Evolutionary conservation across 164 flowering plant genomes (phyloP), one percentile per base, ranked within the genome.

Genomic region (Vitis riparia): DNA sequence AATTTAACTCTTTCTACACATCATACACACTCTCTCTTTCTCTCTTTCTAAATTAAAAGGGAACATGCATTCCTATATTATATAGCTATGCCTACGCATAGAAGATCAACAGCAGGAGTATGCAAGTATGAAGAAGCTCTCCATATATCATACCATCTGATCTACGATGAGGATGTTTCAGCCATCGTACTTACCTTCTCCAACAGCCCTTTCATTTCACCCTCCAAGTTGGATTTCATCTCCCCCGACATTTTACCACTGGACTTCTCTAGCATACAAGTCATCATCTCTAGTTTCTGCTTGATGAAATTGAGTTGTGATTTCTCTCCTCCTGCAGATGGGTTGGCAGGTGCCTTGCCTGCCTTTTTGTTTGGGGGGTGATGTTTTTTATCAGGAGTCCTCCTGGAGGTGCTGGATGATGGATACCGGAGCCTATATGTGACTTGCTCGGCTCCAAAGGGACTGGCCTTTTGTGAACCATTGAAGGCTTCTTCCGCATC

Each of bases 401-500:
- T 37, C 44, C 7, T 37, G 44, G 44, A 3, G 44, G 44, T 37
- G 7, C 7, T 6, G 60, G 68, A 56, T 8, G 76, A 58, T 29
- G 62, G 62, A 66, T 72, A 52, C 27, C 44, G 71, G 60, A 85
- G 76, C 50, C 14, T 11, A 68, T 74, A 81, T 23, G 8, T 77
- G 16, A 70, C 80, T 17, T 51, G 65, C 12, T 71, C 60, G 30
- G 51, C 15, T 13, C 73, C 78, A 58, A 83, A 85, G 5, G 84
- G 82, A 48, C 65, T 70, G 19, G 17, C 44, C 13, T 49, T 68
- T 23, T 64, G 61, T 23, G 83, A 80, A 37, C 66, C 32, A 6
- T 62, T 62, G 55, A 75, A 79, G 63, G 91, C 88, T 59, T 51
- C 51, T 68, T 79, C 82, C 1, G 86, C 91, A 65, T 80, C 82